A percentile compares a stretch with the other conserved stretches of the same genome.
These are phyloP conservation scores for Akanthomyces uredinophilus DNA, from an alignment of 2,329 filamentous ascomycete species.

Conservation along the genomic window DNA sequence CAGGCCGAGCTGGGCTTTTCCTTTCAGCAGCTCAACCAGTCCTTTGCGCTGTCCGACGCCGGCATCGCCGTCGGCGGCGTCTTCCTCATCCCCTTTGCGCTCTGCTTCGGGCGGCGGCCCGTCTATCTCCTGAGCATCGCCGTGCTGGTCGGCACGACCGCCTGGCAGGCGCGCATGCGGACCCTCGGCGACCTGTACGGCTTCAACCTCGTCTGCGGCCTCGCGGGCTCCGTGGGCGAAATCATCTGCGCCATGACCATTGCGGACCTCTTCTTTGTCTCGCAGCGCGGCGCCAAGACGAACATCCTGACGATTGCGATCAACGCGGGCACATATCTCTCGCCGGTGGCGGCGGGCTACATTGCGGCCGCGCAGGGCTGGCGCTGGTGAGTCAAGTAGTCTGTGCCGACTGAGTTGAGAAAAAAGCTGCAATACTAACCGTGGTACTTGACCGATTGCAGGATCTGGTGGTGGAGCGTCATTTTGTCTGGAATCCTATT, in stretches of 20 bases:
- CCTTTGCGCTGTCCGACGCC: constrained; percentile 25
- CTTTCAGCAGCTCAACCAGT: constrained; percentile 23
- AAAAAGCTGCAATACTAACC: too few species aligned
- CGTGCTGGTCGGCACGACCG: too few species aligned
- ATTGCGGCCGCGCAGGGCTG: constrained; percentile 22
- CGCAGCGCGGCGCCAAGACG: constrained; percentile 18
- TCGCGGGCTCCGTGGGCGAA: constrained; percentile 35
- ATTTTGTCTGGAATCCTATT: not conserved
- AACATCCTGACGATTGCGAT: too few species aligned
- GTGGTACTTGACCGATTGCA: too few species aligned
- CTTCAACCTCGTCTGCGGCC: constrained; percentile 16
- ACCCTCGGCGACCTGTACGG: too few species aligned
- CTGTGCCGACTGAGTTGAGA: too few species aligned
- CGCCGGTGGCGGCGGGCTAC: constrained; percentile 19
- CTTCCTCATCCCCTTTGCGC: constrained; percentile 30
- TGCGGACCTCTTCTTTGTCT: constrained; percentile 28
- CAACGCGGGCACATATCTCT: not conserved
- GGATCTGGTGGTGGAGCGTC: constrained; percentile 22
- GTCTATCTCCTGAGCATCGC: constrained; percentile 25
- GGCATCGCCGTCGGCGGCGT: constrained; percentile 30
- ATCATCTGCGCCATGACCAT: constrained; percentile 33
- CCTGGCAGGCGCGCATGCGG: too few species aligned
- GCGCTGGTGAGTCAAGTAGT: constrained; percentile 17
- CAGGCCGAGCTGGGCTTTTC: constrained; percentile 24
- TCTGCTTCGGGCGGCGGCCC: constrained; percentile 29